Base-by-base conservation (phyloP, 1,284 basidiomycete species). In the Inonotus obliquus region DNA sequence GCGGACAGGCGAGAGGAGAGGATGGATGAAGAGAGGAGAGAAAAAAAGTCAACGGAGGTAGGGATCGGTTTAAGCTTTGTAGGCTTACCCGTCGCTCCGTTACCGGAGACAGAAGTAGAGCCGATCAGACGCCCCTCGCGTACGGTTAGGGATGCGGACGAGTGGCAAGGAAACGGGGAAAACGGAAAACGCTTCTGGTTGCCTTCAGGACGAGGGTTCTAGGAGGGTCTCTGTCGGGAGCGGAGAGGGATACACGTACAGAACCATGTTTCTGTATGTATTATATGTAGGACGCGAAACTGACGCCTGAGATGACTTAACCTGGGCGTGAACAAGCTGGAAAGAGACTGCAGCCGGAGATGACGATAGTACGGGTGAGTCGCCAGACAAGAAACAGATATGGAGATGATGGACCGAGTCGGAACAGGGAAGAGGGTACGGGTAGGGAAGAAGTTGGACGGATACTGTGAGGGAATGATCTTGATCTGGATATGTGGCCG, bases 91-190 rank as follows among this genome's bases (percentile, higher is more conserved):
- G 51, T 52, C 14, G 51, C 51, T 52, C 51, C 60, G 60, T 62
- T 62, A 44, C 58, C 62, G 62, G 57, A 48, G 57, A 52, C 55
- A 48, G 55, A 62, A 60, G 57, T 55, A 57, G 62, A 19, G 32
- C 57, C 62, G 62, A 63, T 59, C 52, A 59, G 53, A 55, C 35
- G 13, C 52, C 59, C 51, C 29, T 47, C 60, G 60, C 60, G 51
- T 57, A 37, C 2, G 44, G 29, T 25, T 51, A 45, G 25, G 49
- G 37, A 21, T 27, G 38, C 38, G 27, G 29, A 19, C 35, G 17
- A 59, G 37, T 62, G 57, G 61, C 61, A 55, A 59, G 62, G 57
- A 19, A 63, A 59, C 57, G 56, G 57, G 57, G 47, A 53, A 52
- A 29, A 54, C 57, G 38, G 37, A 58, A 59, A 58, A 27, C 27